Percentiles rank a stretch among this genome's conserved stretches.
These are phyloP conservation scores for Diaporthe amygdali DNA, from an alignment of 2,329 filamentous ascomycete species.

Conservation along the genomic window DNA sequence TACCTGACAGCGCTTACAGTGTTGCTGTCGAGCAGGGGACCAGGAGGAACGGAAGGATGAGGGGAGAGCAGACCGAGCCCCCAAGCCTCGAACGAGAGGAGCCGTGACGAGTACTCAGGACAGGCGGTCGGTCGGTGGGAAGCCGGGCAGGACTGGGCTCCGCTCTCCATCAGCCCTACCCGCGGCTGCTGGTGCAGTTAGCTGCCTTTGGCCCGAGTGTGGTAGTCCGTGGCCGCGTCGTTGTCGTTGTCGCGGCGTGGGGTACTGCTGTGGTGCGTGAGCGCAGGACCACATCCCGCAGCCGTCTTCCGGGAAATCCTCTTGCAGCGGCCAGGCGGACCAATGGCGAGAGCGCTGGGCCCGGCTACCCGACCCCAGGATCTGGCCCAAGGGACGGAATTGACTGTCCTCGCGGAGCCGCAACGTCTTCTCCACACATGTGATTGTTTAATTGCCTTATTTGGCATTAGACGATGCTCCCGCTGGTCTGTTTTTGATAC, in stretches of 20 bases:
- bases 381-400: constrained; percentile 13
- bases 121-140: not conserved
- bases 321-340: constrained; percentile 12
- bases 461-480: not conserved
- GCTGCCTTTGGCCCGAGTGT: constrained; percentile 1
- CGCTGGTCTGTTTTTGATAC: not conserved
- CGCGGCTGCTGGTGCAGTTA: not conserved
- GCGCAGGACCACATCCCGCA: not conserved
- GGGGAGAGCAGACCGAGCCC: not conserved
- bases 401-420: constrained; percentile 22
- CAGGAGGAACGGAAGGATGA: not conserved
- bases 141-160: not conserved
- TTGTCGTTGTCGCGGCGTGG: not conserved
- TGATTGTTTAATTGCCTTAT: not conserved
- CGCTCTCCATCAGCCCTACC: constrained; percentile 2
- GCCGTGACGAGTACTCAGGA: not conserved
- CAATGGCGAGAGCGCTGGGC: constrained; percentile 15
- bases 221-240: not conserved
- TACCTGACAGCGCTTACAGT: not conserved
- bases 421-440: constrained; percentile 22
- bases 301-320: constrained; percentile 25
- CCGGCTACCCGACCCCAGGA: constrained; percentile 19
- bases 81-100: not conserved
- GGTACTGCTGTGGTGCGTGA: not conserved
- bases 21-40: not conserved